Percentiles rank a stretch among this genome's conserved stretches.
Conservation (phyloP, 768 basidiomycete genomes). For the Boletus sp. region DNA sequence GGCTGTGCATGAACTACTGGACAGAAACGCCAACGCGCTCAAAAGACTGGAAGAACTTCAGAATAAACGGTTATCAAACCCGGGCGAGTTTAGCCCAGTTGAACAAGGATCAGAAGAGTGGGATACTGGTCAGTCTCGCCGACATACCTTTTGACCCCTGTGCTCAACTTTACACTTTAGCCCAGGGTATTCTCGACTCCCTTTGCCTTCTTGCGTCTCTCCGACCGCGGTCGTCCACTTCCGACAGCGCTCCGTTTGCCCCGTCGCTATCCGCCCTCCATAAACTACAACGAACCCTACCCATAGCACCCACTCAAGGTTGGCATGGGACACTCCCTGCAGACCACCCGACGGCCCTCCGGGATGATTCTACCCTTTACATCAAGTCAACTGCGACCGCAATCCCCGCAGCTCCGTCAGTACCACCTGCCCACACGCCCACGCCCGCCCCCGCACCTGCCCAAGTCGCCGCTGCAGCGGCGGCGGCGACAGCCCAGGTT, state of each 20-base stretch:
- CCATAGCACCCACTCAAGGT: slow-evolving; percentile 54
- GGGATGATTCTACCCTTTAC: slow-evolving; percentile 74
- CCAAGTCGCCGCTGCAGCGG: slow-evolving; percentile 24
- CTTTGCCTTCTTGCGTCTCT: slow-evolving; percentile 66
- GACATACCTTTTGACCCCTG: slow-evolving; percentile 2
- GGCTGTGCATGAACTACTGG: slow-evolving; percentile 66
- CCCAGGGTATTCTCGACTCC: slow-evolving; percentile 71
- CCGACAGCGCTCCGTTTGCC: slow-evolving; percentile 46
- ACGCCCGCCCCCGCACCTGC: slow-evolving; percentile 26
- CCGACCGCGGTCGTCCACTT: slow-evolving; percentile 57
- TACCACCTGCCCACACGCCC: slow-evolving; percentile 36
- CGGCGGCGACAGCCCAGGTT: slow-evolving; percentile 28
- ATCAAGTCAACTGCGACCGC: slow-evolving; percentile 46
- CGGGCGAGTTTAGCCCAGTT: slow-evolving; percentile 46
- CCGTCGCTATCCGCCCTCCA: slow-evolving; percentile 67
- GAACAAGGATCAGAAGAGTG: slow-evolving; percentile 78
- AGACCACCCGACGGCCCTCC: slow-evolving; percentile 55
- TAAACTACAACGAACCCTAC: slow-evolving; percentile 69
- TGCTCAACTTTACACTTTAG: slow-evolving; percentile 39
- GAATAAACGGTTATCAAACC: slow-evolving; percentile 47
- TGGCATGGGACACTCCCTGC: slow-evolving; percentile 76
- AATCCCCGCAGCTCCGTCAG: slow-evolving; percentile 33
- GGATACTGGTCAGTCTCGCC: slow-evolving; percentile 61
- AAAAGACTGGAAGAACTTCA: slow-evolving; percentile 66
- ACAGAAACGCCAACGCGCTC: slow-evolving; percentile 63